A percentile compares a stretch with the other conserved stretches of the same genome.
Evolutionary conservation across 2,329 filamentous ascomycete genomes (phyloP).

Genomic region (Aspergillus japonicus): DNA sequence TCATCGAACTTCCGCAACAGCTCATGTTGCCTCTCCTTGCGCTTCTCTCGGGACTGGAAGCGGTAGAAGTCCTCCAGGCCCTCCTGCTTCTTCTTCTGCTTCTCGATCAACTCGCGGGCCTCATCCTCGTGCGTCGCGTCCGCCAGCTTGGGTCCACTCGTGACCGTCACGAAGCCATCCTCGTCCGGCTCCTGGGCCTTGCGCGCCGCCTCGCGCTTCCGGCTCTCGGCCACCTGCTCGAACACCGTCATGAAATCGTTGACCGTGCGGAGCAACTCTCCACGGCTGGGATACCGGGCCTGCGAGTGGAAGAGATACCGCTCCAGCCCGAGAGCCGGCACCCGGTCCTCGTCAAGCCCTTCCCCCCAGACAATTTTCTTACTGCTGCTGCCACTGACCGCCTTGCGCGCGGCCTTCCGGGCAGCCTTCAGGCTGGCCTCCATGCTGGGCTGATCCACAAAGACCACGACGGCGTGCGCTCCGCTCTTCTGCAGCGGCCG

Average conservation of each 20-base stretch:
- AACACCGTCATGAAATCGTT: slow-evolving; percentile 88
- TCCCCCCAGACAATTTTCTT: slow-evolving; percentile 66
- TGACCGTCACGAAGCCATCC: slow-evolving; percentile 93
- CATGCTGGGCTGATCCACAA: slow-evolving; percentile 79
- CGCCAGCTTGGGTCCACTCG: slow-evolving; percentile 67
- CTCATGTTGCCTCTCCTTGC: slow-evolving; percentile 70
- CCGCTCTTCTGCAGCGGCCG: slow-evolving; percentile 69
- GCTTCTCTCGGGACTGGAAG: slow-evolving; percentile 77
- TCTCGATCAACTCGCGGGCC: slow-evolving; percentile 57
- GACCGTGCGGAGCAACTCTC: slow-evolving; percentile 67
- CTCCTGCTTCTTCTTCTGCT: slow-evolving; percentile 63
- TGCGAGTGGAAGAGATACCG: slow-evolving; percentile 65
- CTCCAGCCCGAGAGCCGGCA: slow-evolving; percentile 56
- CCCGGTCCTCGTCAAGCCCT: slow-evolving; percentile 56
- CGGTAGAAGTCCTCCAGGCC: slow-evolving; percentile 74
- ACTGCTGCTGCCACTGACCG: slow-evolving; percentile 56
- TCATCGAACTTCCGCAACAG: slow-evolving; percentile 72
- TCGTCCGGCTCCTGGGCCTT: slow-evolving; percentile 81
- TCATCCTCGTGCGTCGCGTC: slow-evolving; percentile 75
- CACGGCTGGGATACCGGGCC: slow-evolving; percentile 68
- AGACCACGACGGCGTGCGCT: slow-evolving; percentile 73
- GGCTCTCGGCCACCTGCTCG: slow-evolving; percentile 62
- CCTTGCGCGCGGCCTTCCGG: slow-evolving; percentile 52
- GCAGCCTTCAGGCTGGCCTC: slow-evolving; percentile 75
- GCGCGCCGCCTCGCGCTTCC: slow-evolving; percentile 60